Percentiles rank a stretch among this genome's conserved stretches.
Conservation (phyloP, 352 stramenopile genomes). For the Chloridella minuta region DNA sequence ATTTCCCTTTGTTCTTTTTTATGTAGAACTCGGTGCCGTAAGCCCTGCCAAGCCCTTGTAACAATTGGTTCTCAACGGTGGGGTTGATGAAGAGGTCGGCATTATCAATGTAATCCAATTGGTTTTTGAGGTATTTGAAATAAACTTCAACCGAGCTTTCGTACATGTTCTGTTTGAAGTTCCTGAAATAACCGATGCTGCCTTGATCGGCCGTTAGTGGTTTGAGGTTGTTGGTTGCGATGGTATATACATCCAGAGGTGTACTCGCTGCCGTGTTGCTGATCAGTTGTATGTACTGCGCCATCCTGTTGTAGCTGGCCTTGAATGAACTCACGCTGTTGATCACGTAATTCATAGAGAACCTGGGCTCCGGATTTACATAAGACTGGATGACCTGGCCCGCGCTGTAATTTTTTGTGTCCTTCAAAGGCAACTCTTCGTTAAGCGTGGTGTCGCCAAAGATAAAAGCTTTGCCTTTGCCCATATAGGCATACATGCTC, state of each 20-base stretch:
- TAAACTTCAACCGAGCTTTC: neutral
- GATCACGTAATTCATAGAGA: neutral
- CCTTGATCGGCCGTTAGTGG: neutral
- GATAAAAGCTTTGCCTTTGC: neutral
- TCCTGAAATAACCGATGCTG: neutral
- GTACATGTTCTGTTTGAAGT: neutral
- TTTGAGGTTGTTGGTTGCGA: neutral
- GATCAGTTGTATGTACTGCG: neutral
- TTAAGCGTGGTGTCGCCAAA: neutral
- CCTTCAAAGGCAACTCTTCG: neutral
- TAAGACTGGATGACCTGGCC: neutral
- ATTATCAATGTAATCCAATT: slow-evolving; percentile 5
- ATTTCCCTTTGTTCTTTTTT: neutral
- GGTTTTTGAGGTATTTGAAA: neutral
- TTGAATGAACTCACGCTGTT: neutral
- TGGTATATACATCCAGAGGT: neutral
- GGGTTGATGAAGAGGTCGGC: neutral
- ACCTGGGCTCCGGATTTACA: neutral
- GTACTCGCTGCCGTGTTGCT: neutral
- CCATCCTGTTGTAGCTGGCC: neutral
- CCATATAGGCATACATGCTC: neutral
- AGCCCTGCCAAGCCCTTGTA: neutral
- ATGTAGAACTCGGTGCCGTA: neutral
- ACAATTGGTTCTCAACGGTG: neutral
- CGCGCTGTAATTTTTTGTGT: neutral